phyloP scores from a whole-genome alignment of 192 early-diverging fungal species.

The Backusella westeae region DNA sequence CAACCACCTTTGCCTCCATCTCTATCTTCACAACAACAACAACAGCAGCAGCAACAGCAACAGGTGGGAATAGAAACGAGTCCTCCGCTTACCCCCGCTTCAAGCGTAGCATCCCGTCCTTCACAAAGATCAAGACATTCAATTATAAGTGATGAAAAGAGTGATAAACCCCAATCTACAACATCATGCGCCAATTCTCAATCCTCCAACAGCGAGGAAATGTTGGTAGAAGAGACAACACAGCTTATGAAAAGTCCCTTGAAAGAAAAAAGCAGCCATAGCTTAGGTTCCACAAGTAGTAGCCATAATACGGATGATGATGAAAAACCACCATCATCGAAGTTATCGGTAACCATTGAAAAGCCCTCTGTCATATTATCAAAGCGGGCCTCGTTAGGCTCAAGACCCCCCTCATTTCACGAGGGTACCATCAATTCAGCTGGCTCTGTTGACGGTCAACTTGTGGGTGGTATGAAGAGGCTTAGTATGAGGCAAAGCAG shows the following conservation, averaged over 20 bases:
- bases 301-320: neutral
- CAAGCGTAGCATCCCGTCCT: conserved; percentile 10
- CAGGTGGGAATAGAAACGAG: conserved; percentile 4
- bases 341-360: neutral
- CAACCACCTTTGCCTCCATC: neutral
- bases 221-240: neutral
- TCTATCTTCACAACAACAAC: neutral
- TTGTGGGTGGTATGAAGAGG: neutral
- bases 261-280: neutral
- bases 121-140: conserved; percentile 11
- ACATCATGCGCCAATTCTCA: neutral
- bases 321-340: neutral
- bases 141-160: neutral
- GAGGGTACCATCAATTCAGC: neutral
- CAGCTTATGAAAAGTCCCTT: neutral
- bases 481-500: neutral
- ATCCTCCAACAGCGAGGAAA: neutral
- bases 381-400: conserved; percentile 23
- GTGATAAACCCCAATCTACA: neutral
- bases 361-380: conserved; percentile 27
- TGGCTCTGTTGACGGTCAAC: neutral
- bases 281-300: neutral
- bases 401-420: conserved; percentile 5
- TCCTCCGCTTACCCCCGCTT: conserved; percentile 20
- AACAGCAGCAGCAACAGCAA: neutral